phyloP scores from a whole-genome alignment of 257 asterid species.

The Penstemon barbatus region DNA sequence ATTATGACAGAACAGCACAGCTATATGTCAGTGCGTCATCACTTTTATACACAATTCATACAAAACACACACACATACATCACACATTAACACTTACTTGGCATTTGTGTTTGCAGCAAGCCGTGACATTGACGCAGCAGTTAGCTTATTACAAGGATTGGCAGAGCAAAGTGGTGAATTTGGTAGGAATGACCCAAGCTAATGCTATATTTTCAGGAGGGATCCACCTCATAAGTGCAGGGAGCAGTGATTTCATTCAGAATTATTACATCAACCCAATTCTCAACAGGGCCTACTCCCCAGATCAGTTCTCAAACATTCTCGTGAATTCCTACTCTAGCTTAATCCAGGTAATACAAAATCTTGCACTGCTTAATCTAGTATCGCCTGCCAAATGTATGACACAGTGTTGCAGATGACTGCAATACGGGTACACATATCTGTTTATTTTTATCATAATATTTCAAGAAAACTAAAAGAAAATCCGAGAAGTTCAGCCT shows the following conservation, averaged over 20 bases:
- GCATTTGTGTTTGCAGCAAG: conserved; percentile 47
- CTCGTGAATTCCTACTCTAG: conserved; percentile 60
- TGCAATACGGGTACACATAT: no score
- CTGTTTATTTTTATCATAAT: no score
- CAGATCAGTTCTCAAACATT: conserved; percentile 60
- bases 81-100: neutral
- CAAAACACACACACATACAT: neutral
- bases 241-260: conserved; percentile 85
- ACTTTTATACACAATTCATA: neutral
- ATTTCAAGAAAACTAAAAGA: no score
- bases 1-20: conserved; percentile 66
- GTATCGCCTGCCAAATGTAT: no score
- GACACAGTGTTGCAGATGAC: no score
- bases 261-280: conserved; percentile 70
- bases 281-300: conserved; percentile 45
- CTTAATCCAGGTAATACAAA: conserved; percentile 47
- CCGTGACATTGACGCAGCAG: conserved; percentile 62
- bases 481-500: no score
- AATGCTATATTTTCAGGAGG: conserved; percentile 60
- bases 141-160: conserved; percentile 56
- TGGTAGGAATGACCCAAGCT: conserved; percentile 58
- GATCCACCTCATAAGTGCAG: conserved; percentile 74
- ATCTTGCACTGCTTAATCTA: neutral
- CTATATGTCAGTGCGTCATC: conserved; percentile 48
- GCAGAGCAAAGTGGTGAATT: conserved; percentile 60